Base-by-base conservation (phyloP, 768 basidiomycete species). In the Trametes elegans region DNA sequence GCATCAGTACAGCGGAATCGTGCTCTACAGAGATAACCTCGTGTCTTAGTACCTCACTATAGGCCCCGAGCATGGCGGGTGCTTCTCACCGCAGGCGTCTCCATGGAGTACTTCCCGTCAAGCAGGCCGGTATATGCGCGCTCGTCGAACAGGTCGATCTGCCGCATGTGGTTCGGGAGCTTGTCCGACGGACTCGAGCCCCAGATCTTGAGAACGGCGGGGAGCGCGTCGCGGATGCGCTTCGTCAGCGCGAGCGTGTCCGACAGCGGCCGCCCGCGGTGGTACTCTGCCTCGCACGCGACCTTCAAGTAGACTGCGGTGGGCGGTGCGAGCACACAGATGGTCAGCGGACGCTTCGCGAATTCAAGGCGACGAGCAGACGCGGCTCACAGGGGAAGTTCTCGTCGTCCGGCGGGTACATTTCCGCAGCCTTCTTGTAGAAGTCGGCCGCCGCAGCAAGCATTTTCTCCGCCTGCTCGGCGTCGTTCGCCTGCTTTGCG, bases 381-480 rank as follows among this genome's bases (percentile, higher is more conserved):
- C 7, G 59, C n/a, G n/a, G n/a, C 69, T 42, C 46, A 62, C 64
- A 62, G 3, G 64, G 57, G 45, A 67, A 64, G 23, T 64, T 53
- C 63, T 77, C 73, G 38, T 78, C 76, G 55, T 79, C 77, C 18
- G 66, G 61, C 14, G 72, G 73, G 43, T 64, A 71, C 29, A 47
- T 42, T 6, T 49, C 59, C 7, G 71, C 71, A 18, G 74, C 71
- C 39, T 68, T 45, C 13, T 66, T 55, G 57, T 76, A 76, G 48
- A 62, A 64, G 26, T 64, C 59, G 21, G 64, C 62, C 11, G 72
- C 64, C 31, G 60, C 45, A n/a, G 38, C 53, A 28, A 64, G 67
- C 62, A 34, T 45, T 53, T 41, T 43, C 51, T 45, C 57, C 19
- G 47, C 48, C 19, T 53, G 47, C 24, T 49, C 57, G 10, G 34